phyloP scores from a whole-genome alignment of 2,329 filamentous ascomycete genomes.

The Aspergillus awamori region DNA sequence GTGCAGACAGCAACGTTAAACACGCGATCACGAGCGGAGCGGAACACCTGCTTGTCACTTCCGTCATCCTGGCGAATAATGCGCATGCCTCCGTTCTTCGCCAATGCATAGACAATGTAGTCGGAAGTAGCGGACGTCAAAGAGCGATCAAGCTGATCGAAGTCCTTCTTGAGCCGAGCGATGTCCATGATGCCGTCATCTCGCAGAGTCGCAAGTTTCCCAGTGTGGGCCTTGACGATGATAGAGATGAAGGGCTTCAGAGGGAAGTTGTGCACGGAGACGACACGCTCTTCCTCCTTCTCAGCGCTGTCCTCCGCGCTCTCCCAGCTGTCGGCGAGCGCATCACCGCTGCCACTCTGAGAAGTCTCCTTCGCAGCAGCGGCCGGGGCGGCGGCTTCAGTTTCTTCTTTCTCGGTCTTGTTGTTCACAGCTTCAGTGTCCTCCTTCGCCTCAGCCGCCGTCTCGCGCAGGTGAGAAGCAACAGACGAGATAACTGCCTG shows the following conservation, averaged over 20 bases:
- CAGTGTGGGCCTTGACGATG: conserved; percentile 56
- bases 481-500: conserved; percentile 39
- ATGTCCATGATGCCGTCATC: conserved; percentile 87
- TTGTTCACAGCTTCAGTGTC: conserved; percentile 58
- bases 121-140: conserved; percentile 85
- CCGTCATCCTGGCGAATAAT: conserved; percentile 95
- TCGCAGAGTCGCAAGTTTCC: conserved; percentile 64
- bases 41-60: conserved; percentile 87
- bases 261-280: conserved; percentile 91
- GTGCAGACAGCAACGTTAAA: conserved; percentile 89
- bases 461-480: conserved; percentile 40
- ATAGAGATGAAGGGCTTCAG: conserved; percentile 97
- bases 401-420: conserved; percentile 56
- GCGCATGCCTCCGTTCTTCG: conserved; percentile 87
- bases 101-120: conserved; percentile 93
- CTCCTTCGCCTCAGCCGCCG: conserved; percentile 47
- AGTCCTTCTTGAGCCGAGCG: conserved; percentile 92
- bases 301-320: conserved; percentile 73
- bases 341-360: conserved; percentile 57
- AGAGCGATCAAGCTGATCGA: conserved; percentile 94
- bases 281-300: conserved; percentile 64
- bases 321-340: conserved; percentile 87
- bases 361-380: conserved; percentile 56
- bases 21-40: conserved; percentile 86
- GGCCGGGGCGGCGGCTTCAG: conserved; percentile 43